A percentile compares a stretch with the other conserved stretches of the same genome.
Conservation (phyloP, 108 stramenopile species). For the Craspedostauros australis region DNA sequence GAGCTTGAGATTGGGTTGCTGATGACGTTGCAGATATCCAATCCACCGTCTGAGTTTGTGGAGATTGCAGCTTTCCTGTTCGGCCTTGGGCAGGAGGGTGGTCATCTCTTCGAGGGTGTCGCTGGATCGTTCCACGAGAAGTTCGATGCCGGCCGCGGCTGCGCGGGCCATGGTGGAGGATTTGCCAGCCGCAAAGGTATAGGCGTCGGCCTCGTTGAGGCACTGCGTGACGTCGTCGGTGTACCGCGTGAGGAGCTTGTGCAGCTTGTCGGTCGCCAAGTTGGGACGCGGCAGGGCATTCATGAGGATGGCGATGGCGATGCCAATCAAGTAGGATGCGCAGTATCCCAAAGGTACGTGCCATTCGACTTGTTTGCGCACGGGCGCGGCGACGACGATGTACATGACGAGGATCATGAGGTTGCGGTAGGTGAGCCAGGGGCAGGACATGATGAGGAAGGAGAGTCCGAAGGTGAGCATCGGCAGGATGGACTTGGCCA, state of each 20-base stretch:
- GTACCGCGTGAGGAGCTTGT: constrained; percentile 11
- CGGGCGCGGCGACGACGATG: constrained; percentile 9
- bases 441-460: constrained; percentile 17
- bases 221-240: constrained; percentile 14
- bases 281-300: constrained; percentile 20
- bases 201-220: constrained; percentile 9
- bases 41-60: too few species aligned
- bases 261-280: constrained; percentile 16
- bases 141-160: constrained; percentile 26
- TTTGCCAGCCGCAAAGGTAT: constrained; percentile 18
- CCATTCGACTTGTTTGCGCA: background rate
- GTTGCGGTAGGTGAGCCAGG: constrained; percentile 10
- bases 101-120: constrained; percentile 7
- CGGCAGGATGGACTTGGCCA: background rate
- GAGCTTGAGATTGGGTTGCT: too few species aligned
- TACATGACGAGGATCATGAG: constrained; percentile 27
- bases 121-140: constrained; percentile 15
- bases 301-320: constrained; percentile 18
- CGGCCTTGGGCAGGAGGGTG: constrained; percentile 12
- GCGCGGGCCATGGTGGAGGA: constrained; percentile 12
- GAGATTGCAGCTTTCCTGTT: constrained; percentile 11
- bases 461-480: constrained; percentile 5
- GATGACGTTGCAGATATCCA: too few species aligned
- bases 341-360: constrained; percentile 23
- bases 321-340: constrained; percentile 25